phyloP scores from a whole-genome alignment of 305 asterid species.

The Plantago lanceolata region DNA sequence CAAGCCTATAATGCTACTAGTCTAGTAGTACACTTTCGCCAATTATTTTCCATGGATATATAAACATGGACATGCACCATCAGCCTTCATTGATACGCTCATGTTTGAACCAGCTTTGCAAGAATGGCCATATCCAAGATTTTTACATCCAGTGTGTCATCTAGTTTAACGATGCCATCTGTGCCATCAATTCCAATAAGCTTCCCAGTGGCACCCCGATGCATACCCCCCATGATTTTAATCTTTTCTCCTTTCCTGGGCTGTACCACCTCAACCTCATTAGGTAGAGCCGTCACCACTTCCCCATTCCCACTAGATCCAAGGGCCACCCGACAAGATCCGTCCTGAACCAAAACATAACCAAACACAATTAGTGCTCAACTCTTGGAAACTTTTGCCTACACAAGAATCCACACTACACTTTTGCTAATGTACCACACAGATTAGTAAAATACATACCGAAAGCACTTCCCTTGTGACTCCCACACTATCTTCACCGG shows the following conservation, averaged over 20 bases:
- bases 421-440: not conserved
- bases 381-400: no score
- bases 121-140: conserved; percentile 69
- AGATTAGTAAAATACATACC: conserved; percentile 41
- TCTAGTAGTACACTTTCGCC: no score
- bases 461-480: conserved; percentile 71
- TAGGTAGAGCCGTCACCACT: conserved; percentile 46
- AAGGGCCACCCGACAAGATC: conserved; percentile 72
- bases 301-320: conserved; percentile 83
- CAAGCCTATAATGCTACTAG: no score
- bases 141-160: conserved; percentile 73
- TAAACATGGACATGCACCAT: not conserved
- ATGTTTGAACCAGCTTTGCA: conserved; percentile 59
- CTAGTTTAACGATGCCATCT: conserved; percentile 87
- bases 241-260: conserved; percentile 80
- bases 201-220: conserved; percentile 84
- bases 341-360: conserved; percentile 52
- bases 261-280: conserved; percentile 59
- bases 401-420: no score
- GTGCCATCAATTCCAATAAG: conserved; percentile 91
- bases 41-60: no score
- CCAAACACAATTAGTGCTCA: no score
- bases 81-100: conserved; percentile 15
- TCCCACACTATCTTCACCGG: conserved; percentile 70
- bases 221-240: conserved; percentile 85